Evolutionary conservation across 371 early-diverging fungal species (phyloP).

Genomic region (Gilbertella persicaria): DNA sequence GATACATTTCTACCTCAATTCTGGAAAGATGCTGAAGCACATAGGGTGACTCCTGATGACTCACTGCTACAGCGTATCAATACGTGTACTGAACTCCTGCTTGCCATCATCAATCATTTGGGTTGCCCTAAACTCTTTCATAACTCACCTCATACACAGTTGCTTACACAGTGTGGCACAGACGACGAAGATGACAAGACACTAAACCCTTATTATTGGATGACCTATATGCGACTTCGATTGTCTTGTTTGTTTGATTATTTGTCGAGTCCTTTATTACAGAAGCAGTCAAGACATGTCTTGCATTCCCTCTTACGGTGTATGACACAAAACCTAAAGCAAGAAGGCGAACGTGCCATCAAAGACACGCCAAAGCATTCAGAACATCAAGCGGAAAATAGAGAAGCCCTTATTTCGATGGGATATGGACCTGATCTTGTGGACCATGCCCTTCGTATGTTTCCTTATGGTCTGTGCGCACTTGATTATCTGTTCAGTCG

Average conservation of each 20-base stretch:
- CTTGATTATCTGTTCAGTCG: constrained; percentile 87
- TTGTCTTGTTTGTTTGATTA: constrained; percentile 48
- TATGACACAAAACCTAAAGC: constrained; percentile 65
- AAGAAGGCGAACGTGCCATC: constrained; percentile 43
- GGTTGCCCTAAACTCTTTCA: constrained; percentile 53
- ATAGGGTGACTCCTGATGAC: constrained; percentile 15
- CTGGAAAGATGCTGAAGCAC: constrained; percentile 37
- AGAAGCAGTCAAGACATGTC: constrained; percentile 49
- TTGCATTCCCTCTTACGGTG: constrained; percentile 57
- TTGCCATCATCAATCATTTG: constrained; percentile 60
- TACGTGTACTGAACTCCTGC: constrained; percentile 55
- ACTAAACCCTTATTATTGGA: constrained; percentile 64
- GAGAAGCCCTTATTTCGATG: constrained; percentile 60
- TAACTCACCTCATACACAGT: constrained; percentile 60
- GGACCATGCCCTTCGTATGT: constrained; percentile 73
- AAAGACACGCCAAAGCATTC: background rate
- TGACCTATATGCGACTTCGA: constrained; percentile 55
- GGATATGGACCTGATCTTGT: constrained; percentile 84
- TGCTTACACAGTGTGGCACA: constrained; percentile 30
- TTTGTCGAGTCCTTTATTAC: constrained; percentile 35
- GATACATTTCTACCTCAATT: constrained; percentile 29
- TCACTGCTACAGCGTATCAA: constrained; percentile 30
- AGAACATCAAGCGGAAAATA: constrained; percentile 30
- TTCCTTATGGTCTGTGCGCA: constrained; percentile 79
- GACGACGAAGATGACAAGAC: constrained; percentile 49